phyloP scores from a whole-genome alignment of 2,329 filamentous ascomycete genomes.

The Lasiodiplodia sp. region DNA sequence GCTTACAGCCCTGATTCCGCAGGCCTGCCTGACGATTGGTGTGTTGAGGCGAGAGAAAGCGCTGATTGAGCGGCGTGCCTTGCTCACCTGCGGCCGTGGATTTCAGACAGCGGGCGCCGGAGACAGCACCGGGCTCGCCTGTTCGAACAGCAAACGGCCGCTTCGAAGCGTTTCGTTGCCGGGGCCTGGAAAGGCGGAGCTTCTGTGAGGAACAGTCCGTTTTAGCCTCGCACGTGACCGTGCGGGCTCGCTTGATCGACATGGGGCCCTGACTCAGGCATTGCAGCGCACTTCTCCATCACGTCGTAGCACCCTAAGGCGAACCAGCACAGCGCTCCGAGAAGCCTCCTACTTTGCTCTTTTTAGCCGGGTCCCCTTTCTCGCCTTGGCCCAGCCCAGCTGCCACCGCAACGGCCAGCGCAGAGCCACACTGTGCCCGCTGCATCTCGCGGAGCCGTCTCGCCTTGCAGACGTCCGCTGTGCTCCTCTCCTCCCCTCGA shows the following conservation, averaged over 20 bases:
- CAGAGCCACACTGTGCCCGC: constrained; percentile 5
- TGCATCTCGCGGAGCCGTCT: neutral
- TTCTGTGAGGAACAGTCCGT: neutral
- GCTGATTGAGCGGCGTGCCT: neutral
- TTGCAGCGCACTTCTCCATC: constrained; percentile 22
- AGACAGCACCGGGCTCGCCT: constrained; percentile 8
- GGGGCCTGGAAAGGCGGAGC: constrained; percentile 2
- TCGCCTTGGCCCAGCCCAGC: constrained; percentile 12
- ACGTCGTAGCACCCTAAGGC: constrained; percentile 16
- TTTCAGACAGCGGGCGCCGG: neutral
- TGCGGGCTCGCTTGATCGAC: constrained; percentile 16
- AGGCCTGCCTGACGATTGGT: neutral
- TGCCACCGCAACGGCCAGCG: constrained; percentile 2
- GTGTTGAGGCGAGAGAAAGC: neutral
- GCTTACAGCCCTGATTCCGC: neutral
- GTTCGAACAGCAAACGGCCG: neutral
- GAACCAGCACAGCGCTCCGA: constrained; percentile 9
- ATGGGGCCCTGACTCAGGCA: constrained; percentile 12
- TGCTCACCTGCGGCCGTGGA: neutral
- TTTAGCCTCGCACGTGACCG: constrained; percentile 24
- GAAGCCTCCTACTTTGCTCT: neutral
- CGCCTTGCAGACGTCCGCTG: neutral
- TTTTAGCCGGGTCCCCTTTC: constrained; percentile 1
- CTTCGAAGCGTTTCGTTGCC: constrained; percentile 17
- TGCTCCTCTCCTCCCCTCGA: neutral